A percentile compares a stretch with the other conserved stretches of the same genome.
These are phyloP conservation scores for Scedosporium dehoogii DNA, from an alignment of 2,329 filamentous ascomycete genomes.

Conservation along the genomic window DNA sequence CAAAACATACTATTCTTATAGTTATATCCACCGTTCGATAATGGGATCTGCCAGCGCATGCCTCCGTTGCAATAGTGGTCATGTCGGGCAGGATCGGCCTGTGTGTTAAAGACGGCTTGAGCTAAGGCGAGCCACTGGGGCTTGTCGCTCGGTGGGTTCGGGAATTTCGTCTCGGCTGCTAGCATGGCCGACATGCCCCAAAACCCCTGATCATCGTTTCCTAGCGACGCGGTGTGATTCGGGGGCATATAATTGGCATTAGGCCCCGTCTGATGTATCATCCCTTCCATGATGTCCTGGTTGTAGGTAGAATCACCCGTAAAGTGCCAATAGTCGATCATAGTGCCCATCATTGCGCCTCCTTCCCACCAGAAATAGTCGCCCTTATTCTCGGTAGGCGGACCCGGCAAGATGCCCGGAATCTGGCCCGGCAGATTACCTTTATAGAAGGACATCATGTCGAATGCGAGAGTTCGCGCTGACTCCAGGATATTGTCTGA, in stretches of 20 bases:
- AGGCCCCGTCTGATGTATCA: conserved; percentile 50
- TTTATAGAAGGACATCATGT: conserved; percentile 40
- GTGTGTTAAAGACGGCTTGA: conserved; percentile 59
- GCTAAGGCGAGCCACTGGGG: conserved; percentile 56
- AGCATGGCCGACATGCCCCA: conserved; percentile 61
- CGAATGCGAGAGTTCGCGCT: conserved; percentile 37
- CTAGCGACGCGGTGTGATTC: conserved; percentile 48
- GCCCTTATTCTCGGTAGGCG: conserved; percentile 31
- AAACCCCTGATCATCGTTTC: conserved; percentile 63
- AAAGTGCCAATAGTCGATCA: conserved; percentile 61
- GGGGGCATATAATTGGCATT: conserved; percentile 48
- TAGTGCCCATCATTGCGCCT: conserved; percentile 56
- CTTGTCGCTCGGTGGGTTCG: conserved; percentile 42
- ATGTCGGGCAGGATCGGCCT: conserved; percentile 52
- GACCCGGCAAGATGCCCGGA: conserved; percentile 47
- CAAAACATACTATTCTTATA: conserved; percentile 54
- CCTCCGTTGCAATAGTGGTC: conserved; percentile 56
- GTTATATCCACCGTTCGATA: conserved; percentile 63
- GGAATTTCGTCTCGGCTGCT: conserved; percentile 55
- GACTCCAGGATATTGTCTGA: conserved; percentile 35
- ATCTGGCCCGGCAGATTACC: conserved; percentile 40
- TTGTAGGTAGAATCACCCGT: conserved; percentile 58
- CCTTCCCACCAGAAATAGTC: conserved; percentile 70
- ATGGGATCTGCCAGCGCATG: conserved; percentile 68
- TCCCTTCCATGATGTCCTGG: conserved; percentile 41